Conservation (phyloP, 495 filamentous ascomycete species). For the Daldinia caldariorum region DNA sequence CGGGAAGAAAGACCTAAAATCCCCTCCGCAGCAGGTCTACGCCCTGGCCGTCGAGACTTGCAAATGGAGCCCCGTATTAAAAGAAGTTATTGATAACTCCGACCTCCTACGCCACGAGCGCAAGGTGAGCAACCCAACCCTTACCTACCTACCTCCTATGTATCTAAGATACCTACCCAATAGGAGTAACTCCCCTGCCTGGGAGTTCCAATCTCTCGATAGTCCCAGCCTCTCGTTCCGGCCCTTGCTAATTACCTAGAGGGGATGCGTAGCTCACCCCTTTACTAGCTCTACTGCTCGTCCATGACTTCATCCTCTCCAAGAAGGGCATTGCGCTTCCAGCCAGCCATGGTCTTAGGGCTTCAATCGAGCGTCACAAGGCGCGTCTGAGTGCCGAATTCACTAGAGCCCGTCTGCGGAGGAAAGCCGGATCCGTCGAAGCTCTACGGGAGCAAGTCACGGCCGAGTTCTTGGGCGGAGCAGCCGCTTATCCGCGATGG, state of each 20-base stretch:
- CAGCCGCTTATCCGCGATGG: slow-evolving; percentile 76
- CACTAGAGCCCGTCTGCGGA: slow-evolving; percentile 75
- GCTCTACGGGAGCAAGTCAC: slow-evolving; percentile 69
- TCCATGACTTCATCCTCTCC: slow-evolving; percentile 85
- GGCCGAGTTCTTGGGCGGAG: slow-evolving; percentile 45
- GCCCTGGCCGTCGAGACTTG: slow-evolving; percentile 83
- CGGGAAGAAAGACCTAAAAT: slow-evolving; percentile 73
- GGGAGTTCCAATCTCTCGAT: too few relatives aligned
- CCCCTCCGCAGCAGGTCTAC: slow-evolving; percentile 81
- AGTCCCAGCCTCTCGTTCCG: not conserved
- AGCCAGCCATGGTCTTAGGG: slow-evolving; percentile 76
- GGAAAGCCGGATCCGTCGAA: slow-evolving; percentile 71
- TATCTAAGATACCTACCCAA: too few relatives aligned
- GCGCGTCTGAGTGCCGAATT: slow-evolving; percentile 83
- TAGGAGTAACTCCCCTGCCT: too few relatives aligned
- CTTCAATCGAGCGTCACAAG: slow-evolving; percentile 81
- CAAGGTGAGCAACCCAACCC: slow-evolving; percentile 67
- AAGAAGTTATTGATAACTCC: slow-evolving; percentile 83
- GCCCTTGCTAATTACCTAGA: slow-evolving; percentile 24
- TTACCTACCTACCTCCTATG: too few relatives aligned
- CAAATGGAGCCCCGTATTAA: slow-evolving; percentile 88
- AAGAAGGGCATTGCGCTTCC: slow-evolving; percentile 83
- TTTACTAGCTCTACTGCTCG: slow-evolving; percentile 78
- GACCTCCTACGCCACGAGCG: slow-evolving; percentile 76
- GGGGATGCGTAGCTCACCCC: slow-evolving; percentile 75